Evolutionary conservation across 306 rosid species (phyloP), one percentile per base, ranked within the genome.

Genomic region (Pterocarpus santalinus): DNA sequence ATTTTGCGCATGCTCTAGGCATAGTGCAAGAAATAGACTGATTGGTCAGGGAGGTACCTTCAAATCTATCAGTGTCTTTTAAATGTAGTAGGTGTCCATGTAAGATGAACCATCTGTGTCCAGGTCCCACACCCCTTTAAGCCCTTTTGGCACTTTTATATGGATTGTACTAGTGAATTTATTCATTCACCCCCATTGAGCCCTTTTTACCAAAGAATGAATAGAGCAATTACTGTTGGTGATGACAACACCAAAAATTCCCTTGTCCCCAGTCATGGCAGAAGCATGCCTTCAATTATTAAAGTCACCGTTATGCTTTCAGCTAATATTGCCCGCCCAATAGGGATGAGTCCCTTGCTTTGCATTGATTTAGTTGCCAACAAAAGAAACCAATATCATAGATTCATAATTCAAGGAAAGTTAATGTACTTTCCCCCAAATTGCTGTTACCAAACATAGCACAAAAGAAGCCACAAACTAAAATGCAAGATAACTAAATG

Each of bases 1-100:
- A 66, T 81, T 73, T 80, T 77, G 87, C 89, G 97, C 97, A 86
- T 90, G 95, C 83, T 55, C 0, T 60, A 65, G 55, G 13, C 85
- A 90, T 95, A 90, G 93, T 85, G 81, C 66, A 67, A 83, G 34
- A 76, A 82, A 69, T 33, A 78, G 76, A 88, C 69, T 72, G 82
- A 84, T 91, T 70, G 90, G 82, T 56, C 49, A 83, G 65, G 81
- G 80, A 64, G 66, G 81, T 83, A 77, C 87, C 84, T 77, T 77
- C 35, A 44, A 76, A 79, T 82, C 56, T 74, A 72, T 90, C 71
- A 85, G 58, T 79, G 84, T 75, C 87, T 71, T 60, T 80, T 82
- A 79, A 75, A 65, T 79, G 83, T 52, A 73, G 60, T 82, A 44
- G 76, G 38, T 84, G 83, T 80, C 64, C 75, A 49, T 72, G 33